Evolutionary conservation across 164 flowering plant genomes (phyloP).

Genomic region (Brasenia schreberi): DNA sequence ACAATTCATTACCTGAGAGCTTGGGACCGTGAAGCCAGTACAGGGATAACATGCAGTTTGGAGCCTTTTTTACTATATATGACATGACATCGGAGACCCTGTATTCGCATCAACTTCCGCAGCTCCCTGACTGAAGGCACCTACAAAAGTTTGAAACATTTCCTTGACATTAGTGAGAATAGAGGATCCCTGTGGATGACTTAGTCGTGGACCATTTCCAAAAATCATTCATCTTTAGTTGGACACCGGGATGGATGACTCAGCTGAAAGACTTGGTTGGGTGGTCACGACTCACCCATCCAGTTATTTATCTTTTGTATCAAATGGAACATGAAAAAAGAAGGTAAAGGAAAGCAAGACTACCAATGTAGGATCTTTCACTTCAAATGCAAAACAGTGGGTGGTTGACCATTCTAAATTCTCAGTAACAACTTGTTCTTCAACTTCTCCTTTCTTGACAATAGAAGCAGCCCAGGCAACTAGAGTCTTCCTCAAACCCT

Average conservation of each 20-base stretch:
- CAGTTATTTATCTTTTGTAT: too few relatives aligned
- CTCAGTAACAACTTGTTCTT: constrained; percentile 35
- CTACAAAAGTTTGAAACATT: constrained; percentile 17
- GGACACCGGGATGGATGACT: too few relatives aligned
- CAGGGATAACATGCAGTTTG: constrained; percentile 76
- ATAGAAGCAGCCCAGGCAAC: constrained; percentile 73
- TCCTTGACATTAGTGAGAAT: background rate
- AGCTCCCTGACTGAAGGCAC: constrained; percentile 74
- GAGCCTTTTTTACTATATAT: constrained; percentile 58
- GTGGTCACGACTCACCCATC: too few relatives aligned
- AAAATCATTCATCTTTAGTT: too few relatives aligned
- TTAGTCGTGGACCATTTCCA: too few relatives aligned
- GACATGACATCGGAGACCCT: constrained; percentile 82
- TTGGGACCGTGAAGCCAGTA: constrained; percentile 91
- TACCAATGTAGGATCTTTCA: constrained; percentile 58
- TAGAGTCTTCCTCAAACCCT: constrained; percentile 74
- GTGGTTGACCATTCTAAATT: constrained; percentile 50
- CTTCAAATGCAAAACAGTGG: constrained; percentile 60
- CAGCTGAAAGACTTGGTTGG: too few relatives aligned
- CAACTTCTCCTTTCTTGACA: constrained; percentile 33
- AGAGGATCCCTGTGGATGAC: background rate
- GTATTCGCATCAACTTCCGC: constrained; percentile 69
- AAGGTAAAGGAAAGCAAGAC: background rate
- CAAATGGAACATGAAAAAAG: too few relatives aligned
- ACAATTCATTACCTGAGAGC: constrained; percentile 55